phyloP scores from a whole-genome alignment of 148 eudicot species.

The Suaeda aralocaspica region DNA sequence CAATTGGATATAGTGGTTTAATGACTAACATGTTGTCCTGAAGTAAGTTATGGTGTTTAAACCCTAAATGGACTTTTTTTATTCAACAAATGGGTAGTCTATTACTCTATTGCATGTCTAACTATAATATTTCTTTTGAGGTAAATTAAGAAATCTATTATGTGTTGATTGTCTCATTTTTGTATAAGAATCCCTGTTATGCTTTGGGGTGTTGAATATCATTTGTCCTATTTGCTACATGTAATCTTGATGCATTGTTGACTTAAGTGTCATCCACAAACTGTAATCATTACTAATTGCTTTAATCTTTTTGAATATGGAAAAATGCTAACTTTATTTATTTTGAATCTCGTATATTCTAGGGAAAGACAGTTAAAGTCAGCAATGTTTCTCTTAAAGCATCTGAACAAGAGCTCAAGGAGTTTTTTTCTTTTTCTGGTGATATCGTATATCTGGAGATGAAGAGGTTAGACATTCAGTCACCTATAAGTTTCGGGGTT shows the following conservation, averaged over 20 bases:
- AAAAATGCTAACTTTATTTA: neutral
- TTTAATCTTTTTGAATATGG: neutral
- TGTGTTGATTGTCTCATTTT: conserved; percentile 1
- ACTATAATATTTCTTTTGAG: neutral
- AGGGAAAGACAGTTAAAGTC: conserved; percentile 78
- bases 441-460: conserved; percentile 76
- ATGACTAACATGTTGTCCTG: neutral
- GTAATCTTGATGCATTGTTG: neutral
- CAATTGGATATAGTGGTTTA: neutral
- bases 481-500: conserved; percentile 4
- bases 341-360: conserved; percentile 6
- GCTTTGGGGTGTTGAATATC: neutral
- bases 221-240: neutral
- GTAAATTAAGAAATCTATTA: neutral
- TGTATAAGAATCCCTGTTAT: neutral
- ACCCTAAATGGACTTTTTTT: neutral
- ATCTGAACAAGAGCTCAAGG: conserved; percentile 64
- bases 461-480: conserved; percentile 45
- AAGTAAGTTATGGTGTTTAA: neutral
- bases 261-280: neutral
- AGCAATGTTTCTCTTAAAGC: conserved; percentile 78
- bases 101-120: neutral
- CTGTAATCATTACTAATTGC: neutral
- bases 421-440: conserved; percentile 95
- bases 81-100: neutral